Evolutionary conservation across 1,284 basidiomycete genomes (phyloP).

Genomic region (Puccinia novopanici): DNA sequence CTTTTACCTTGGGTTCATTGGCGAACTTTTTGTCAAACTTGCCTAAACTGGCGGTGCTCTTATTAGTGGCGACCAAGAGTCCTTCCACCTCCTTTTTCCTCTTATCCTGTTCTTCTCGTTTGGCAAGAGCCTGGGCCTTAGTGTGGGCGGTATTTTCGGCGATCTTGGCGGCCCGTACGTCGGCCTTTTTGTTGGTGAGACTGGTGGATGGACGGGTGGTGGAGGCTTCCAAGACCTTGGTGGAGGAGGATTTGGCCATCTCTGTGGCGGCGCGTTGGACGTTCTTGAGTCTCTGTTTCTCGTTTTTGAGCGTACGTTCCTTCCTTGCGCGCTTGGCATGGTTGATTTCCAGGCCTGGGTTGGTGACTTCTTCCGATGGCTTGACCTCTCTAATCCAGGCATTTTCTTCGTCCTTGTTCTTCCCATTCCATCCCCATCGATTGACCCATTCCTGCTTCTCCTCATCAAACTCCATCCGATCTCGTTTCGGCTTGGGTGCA

Average conservation of each 20-base stretch:
- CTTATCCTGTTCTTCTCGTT: conserved; percentile 61
- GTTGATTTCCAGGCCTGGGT: conserved; percentile 51
- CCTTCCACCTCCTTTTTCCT: conserved; percentile 76
- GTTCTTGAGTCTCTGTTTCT: conserved; percentile 77
- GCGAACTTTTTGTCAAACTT: conserved; percentile 79
- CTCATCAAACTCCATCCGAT: conserved; percentile 90
- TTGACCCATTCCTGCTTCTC: conserved; percentile 89
- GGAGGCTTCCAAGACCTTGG: conserved; percentile 47
- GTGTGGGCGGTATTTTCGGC: conserved; percentile 38
- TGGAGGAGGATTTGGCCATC: conserved; percentile 52
- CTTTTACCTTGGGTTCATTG: conserved; percentile 83
- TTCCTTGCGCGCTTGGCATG: conserved; percentile 75
- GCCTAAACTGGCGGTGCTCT: conserved; percentile 89
- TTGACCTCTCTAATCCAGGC: conserved; percentile 75
- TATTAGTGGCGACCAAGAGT: conserved; percentile 74
- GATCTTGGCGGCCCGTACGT: conserved; percentile 53
- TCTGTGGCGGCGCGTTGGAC: conserved; percentile 65
- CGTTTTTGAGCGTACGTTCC: conserved; percentile 79
- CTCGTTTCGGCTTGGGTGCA: conserved; percentile 70
- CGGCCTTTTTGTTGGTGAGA: conserved; percentile 53
- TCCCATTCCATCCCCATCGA: conserved; percentile 77
- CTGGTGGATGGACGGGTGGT: conserved; percentile 55
- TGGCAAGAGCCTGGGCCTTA: conserved; percentile 53
- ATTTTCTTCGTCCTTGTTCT: conserved; percentile 82
- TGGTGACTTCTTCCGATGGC: conserved; percentile 30